Evolutionary conservation across 2,329 filamentous ascomycete genomes (phyloP), one percentile per base, ranked within the genome.

Genomic region (Xylaria sp.): DNA sequence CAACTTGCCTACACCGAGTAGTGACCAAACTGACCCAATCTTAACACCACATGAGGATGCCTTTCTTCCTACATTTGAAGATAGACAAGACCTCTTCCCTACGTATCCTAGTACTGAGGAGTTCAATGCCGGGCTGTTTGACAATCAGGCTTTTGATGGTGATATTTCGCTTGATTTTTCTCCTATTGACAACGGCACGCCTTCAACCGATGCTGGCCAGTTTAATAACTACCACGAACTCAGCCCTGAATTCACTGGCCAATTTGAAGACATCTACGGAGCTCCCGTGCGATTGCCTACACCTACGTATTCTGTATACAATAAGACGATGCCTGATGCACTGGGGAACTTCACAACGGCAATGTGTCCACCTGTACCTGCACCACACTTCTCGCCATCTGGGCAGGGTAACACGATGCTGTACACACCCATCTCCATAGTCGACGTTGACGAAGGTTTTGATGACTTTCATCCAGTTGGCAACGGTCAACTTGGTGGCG

Each of bases 321-420:
- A 75, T 63, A 84, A 84, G 73, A 74, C 76, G 64, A 74, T 81
- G 62, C 69, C 74, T 2, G 76, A 79, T 51, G 74, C 78, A 29
- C 80, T 83, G 49, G 75, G 76, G 33, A 75, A 77, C 60, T 79
- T 76, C 56, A 67, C 71, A 4, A 69, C 75, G 5, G 76, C 80
- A 13, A 68, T 81, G 40, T 78, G 75, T 69, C 77, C 76, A 31
- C 76, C 76, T n/a, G 73, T 71, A 60, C 68, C 69, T 31, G 74
- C 77, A 31, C 77, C 81, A 25, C 88, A 91, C 63, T 83, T 92
- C 63, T 92, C 90, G 3, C 89, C 89, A 8, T 81, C 82, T 55
- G 90, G 87, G 4, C 89, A 91, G 69, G 83, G 84, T 35, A 87
- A 89, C 62, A 79, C 87, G 1, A 90, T 91, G 78, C 82, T 92